phyloP scores from a whole-genome alignment of 2,329 filamentous ascomycete genomes.

The Fusarium lyarnte region DNA sequence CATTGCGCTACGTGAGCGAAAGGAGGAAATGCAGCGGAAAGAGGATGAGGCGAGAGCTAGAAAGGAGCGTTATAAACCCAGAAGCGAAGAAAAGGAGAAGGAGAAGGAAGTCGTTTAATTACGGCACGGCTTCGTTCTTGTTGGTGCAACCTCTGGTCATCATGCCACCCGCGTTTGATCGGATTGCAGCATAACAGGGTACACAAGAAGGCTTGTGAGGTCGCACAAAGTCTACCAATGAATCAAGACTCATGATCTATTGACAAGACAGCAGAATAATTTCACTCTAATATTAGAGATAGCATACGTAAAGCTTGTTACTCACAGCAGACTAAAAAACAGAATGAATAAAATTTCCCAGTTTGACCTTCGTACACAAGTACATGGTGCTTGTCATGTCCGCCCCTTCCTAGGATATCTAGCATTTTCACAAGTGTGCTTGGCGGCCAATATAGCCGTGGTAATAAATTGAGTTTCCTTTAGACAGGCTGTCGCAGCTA shows the following conservation, averaged over 20 bases:
- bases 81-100: constrained; percentile 33
- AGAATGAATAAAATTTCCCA: constrained; percentile 3
- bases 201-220: background rate
- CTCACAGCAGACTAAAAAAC: background rate
- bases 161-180: background rate
- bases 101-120: constrained; percentile 21
- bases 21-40: constrained; percentile 56
- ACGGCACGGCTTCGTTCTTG: background rate
- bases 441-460: background rate
- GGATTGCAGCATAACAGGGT: background rate
- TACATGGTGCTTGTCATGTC: background rate
- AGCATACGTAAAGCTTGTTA: constrained; percentile 1
- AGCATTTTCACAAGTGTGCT: background rate
- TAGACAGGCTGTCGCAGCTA: background rate
- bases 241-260: background rate
- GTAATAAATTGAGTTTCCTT: background rate
- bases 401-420: background rate
- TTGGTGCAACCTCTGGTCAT: background rate
- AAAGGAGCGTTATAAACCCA: constrained; percentile 38
- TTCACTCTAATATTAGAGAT: background rate
- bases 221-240: background rate
- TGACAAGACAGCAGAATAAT: background rate
- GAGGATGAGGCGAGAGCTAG: constrained; percentile 50
- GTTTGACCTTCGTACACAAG: background rate
- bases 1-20: constrained; percentile 64